These are phyloP conservation scores for Priceomyces haplophilus DNA, from an alignment of 805 yeast species.

Conservation along the genomic window DNA sequence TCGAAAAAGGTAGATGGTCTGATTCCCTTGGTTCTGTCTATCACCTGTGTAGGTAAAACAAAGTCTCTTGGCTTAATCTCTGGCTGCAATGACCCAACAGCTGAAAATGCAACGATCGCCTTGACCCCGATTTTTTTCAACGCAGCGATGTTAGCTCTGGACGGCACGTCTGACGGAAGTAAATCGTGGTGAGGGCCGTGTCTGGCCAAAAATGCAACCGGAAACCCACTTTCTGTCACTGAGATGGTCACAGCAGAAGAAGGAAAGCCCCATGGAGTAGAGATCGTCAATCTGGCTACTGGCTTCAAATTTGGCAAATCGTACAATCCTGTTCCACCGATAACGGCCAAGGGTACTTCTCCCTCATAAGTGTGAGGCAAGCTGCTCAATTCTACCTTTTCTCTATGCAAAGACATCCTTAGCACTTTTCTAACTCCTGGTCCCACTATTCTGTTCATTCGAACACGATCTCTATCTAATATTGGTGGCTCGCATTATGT, in stretches of 20 bases:
- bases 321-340: conserved; percentile 98
- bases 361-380: conserved; percentile 56
- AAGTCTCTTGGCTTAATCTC: conserved; percentile 93
- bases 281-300: conserved; percentile 75
- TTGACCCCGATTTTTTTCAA: conserved; percentile 82
- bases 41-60: conserved; percentile 93
- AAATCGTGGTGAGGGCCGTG: conserved; percentile 90
- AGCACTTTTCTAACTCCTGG: conserved; percentile 3
- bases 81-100: conserved; percentile 91
- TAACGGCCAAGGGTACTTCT: conserved; percentile 79
- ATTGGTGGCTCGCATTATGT: neutral
- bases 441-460: conserved; percentile 4
- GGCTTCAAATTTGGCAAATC: conserved; percentile 78
- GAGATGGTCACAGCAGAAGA: conserved; percentile 91
- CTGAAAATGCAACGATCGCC: conserved; percentile 87
- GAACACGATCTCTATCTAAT: neutral
- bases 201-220: conserved; percentile 91
- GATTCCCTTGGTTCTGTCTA: conserved; percentile 95
- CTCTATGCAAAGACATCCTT: conserved; percentile 37
- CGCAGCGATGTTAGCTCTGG: conserved; percentile 93
- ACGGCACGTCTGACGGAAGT: conserved; percentile 90
- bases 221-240: conserved; percentile 70
- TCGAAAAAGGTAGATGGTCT: conserved; percentile 88
- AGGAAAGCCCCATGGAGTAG: conserved; percentile 98
- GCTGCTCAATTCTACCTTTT: conserved; percentile 18